Evolutionary conservation across 208 protist species (phyloP).

Genomic region (Wallacemonas sp.): DNA sequence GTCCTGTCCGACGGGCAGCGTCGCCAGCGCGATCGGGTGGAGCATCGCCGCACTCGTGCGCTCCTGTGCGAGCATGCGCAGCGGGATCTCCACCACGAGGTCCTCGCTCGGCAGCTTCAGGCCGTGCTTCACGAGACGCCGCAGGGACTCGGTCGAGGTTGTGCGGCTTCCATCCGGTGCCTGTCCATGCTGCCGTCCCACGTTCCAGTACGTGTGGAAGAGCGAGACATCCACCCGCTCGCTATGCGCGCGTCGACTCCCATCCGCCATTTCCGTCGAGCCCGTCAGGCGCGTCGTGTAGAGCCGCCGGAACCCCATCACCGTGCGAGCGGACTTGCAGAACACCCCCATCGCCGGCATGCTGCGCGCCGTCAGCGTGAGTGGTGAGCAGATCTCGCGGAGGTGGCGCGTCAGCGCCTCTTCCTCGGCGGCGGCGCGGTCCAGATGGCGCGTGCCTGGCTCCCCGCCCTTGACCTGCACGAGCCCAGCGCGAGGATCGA

Average conservation of each 20-base stretch:
- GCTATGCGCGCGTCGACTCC: neutral
- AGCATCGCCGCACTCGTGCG: neutral
- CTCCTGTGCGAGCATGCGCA: constrained; percentile 3
- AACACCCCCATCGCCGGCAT: constrained; percentile 17
- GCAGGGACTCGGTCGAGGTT: constrained; percentile 12
- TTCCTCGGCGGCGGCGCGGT: constrained; percentile 1
- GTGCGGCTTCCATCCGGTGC: neutral
- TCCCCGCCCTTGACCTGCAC: neutral
- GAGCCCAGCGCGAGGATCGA: neutral
- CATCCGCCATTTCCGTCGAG: neutral
- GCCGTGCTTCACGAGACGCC: constrained; percentile 21
- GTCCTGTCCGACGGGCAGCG: constrained; percentile 24
- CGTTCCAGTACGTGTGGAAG: constrained; percentile 17
- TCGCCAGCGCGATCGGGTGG: constrained; percentile 13
- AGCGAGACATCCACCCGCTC: constrained; percentile 10
- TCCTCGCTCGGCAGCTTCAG: constrained; percentile 30
- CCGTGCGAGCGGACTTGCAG: neutral
- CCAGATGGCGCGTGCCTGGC: neutral
- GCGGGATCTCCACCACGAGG: constrained; percentile 8
- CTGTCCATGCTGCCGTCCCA: neutral
- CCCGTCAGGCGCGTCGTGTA: constrained; percentile 10
- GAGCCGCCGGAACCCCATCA: constrained; percentile 10
- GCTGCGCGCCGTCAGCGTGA: constrained; percentile 1
- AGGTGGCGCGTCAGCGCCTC: neutral
- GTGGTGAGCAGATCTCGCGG: constrained; percentile 4